Conservation (phyloP, 805 yeast genomes). For the Isabelozyma heimii region DNA sequence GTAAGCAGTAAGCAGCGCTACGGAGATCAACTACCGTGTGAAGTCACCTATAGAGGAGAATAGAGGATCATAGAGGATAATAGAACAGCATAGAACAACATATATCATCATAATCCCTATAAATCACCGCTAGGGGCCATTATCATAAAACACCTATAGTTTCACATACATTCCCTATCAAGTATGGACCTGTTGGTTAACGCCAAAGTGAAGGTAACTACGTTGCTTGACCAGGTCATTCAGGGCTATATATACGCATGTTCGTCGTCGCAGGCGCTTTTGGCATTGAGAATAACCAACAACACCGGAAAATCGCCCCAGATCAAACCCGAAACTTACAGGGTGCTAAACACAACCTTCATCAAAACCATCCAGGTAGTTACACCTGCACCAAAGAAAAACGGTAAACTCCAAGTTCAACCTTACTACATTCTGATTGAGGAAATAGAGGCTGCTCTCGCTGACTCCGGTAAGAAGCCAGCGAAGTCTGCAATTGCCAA, state of each 20-base stretch:
- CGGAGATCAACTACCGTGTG: too few relatives aligned
- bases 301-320: conserved; percentile 7
- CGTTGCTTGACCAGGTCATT: conserved; percentile 53
- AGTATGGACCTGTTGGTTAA: conserved; percentile 7
- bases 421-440: conserved; percentile 15
- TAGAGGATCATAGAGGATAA: too few relatives aligned
- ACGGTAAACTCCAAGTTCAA: conserved; percentile 15
- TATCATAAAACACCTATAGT: too few relatives aligned
- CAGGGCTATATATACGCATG: conserved; percentile 66
- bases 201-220: conserved; percentile 55
- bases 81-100: too few relatives aligned
- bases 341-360: conserved; percentile 55
- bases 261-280: conserved; percentile 37
- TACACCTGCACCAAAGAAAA: conserved; percentile 29
- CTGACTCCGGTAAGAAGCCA: conserved; percentile 20
- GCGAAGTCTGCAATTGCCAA: conserved; percentile 11
- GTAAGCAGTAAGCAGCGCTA: too few relatives aligned
- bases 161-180: background rate
- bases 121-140: too few relatives aligned
- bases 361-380: conserved; percentile 50
- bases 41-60: too few relatives aligned
- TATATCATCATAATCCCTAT: too few relatives aligned
- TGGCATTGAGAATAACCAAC: conserved; percentile 17
- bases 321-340: conserved; percentile 31
- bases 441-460: conserved; percentile 15